Percentiles rank a stretch among this genome's conserved stretches.
Evolutionary conservation across 768 basidiomycete genomes (phyloP).

Genomic region (Stropharia rugosoannulata): DNA sequence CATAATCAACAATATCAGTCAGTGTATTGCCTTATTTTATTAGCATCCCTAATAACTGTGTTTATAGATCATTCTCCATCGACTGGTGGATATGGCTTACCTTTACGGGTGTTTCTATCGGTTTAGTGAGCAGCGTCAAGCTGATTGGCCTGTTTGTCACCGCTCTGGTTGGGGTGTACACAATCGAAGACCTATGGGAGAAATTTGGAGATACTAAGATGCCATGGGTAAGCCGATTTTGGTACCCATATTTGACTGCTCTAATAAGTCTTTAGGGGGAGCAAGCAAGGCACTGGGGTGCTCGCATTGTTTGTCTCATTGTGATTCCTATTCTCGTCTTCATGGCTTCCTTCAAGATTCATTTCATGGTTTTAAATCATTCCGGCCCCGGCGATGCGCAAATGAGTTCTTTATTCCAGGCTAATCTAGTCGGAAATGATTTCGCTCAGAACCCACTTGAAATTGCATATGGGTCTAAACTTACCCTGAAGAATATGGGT

Average conservation of each 20-base stretch:
- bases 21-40: conserved; percentile 24
- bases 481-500: conserved; percentile 96
- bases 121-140: conserved; percentile 94
- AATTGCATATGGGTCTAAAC: conserved; percentile 83
- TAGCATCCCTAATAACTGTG: conserved; percentile 8
- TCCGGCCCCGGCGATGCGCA: conserved; percentile 97
- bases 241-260: background rate
- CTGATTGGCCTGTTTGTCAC: conserved; percentile 96
- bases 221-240: conserved; percentile 63
- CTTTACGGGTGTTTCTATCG: conserved; percentile 93
- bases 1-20: conserved; percentile 96
- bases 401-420: conserved; percentile 99
- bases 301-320: conserved; percentile 83
- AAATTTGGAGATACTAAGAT: conserved; percentile 96
- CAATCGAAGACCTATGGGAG: conserved; percentile 97
- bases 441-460: conserved; percentile 92
- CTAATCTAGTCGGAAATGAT: conserved; percentile 92
- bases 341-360: conserved; percentile 92
- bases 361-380: conserved; percentile 92
- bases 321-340: conserved; percentile 90
- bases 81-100: conserved; percentile 98
- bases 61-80: conserved; percentile 77
- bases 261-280: conserved; percentile 53
- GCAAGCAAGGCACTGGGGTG: conserved; percentile 89
- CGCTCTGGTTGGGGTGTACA: conserved; percentile 92